A percentile compares a stretch with the other conserved stretches of the same genome.
Evolutionary conservation across 768 basidiomycete species (phyloP).

Genomic region (Mycena haematopus): DNA sequence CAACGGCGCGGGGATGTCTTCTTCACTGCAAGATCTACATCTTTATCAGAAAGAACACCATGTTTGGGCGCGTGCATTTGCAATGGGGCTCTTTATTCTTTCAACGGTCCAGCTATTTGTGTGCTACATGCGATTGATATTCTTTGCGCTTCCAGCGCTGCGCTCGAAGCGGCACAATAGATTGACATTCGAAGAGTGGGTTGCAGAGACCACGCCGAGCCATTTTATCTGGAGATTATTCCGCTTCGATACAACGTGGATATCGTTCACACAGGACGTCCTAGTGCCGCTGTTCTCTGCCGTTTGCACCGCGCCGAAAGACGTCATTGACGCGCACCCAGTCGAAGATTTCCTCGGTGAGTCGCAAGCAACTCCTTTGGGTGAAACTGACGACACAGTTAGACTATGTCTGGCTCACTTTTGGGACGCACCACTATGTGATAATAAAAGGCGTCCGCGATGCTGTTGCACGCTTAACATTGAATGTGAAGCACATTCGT

Average conservation of each 20-base stretch:
- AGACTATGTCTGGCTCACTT: conserved; percentile 77
- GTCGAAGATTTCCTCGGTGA: conserved; percentile 69
- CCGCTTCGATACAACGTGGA: conserved; percentile 59
- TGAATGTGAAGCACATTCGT: conserved; percentile 57
- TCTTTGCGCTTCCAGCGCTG: conserved; percentile 39
- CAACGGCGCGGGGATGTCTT: conserved; percentile 59
- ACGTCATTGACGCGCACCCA: conserved; percentile 63
- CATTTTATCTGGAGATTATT: conserved; percentile 46
- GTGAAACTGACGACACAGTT: background rate
- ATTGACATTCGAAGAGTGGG: conserved; percentile 60
- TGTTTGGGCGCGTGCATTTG: conserved; percentile 34
- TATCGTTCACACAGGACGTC: conserved; percentile 56
- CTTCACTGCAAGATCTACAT: conserved; percentile 38
- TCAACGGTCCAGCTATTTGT: conserved; percentile 49
- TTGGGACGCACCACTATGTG: conserved; percentile 74
- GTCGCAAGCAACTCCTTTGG: conserved; percentile 29
- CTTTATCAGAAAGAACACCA: conserved; percentile 31
- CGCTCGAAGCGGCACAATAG: conserved; percentile 30
- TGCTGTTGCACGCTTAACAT: conserved; percentile 59
- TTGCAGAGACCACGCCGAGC: conserved; percentile 46
- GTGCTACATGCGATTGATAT: conserved; percentile 44
- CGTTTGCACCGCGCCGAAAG: conserved; percentile 68
- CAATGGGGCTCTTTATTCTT: conserved; percentile 47
- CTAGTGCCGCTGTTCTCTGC: conserved; percentile 74
- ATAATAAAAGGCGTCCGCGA: conserved; percentile 64